These are phyloP conservation scores for Leavenworthia alabamica DNA, from an alignment of 345 rosid species.

Conservation along the genomic window DNA sequence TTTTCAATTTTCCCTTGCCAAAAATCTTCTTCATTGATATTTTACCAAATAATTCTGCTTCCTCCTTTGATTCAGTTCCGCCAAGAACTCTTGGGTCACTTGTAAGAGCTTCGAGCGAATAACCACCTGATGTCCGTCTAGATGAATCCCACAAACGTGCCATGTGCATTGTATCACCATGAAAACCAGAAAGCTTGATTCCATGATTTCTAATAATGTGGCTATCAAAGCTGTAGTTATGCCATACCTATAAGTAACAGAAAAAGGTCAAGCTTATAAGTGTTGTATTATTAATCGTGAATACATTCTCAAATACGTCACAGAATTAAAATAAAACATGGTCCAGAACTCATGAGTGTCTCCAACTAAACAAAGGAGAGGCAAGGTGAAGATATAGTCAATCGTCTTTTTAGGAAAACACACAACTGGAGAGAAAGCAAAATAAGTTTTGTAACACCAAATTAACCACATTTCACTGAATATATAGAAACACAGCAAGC, in stretches of 20 bases:
- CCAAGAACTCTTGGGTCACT: conserved; percentile 56
- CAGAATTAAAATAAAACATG: not conserved
- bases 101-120: conserved; percentile 94
- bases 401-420: not conserved
- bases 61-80: conserved; percentile 33
- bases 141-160: conserved; percentile 95
- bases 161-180: conserved; percentile 99
- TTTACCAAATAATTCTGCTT: conserved; percentile 69
- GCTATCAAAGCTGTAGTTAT: conserved; percentile 91
- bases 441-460: not conserved
- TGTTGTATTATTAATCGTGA: not conserved
- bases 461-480: not conserved
- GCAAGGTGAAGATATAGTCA: not conserved
- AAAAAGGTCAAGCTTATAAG: conserved; percentile 5
- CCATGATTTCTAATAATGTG: conserved; percentile 81
- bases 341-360: not conserved
- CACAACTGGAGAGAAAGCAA: not conserved
- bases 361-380: not conserved
- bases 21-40: conserved; percentile 82
- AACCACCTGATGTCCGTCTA: conserved; percentile 68
- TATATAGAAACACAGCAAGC: not conserved
- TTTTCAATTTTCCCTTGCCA: conserved; percentile 72
- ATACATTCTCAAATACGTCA: not conserved
- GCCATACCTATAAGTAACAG: conserved; percentile 73
- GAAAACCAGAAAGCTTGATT: conserved; percentile 73